These are phyloP conservation scores for Alternaria arborescens DNA, from an alignment of 2,329 filamentous ascomycete species.

Conservation along the genomic window DNA sequence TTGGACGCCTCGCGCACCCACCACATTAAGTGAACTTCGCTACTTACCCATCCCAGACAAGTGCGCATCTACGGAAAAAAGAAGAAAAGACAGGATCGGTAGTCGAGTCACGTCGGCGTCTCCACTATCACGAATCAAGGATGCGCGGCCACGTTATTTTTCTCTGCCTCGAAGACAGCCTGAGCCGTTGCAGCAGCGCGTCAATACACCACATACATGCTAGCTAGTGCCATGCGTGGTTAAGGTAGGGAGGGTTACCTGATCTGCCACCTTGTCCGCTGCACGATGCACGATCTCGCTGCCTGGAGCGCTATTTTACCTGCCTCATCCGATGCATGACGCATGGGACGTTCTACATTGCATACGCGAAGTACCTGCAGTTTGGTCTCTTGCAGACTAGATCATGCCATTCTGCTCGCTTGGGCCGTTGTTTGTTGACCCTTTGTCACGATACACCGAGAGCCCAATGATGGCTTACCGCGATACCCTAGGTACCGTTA, in stretches of 20 bases:
- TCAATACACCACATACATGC: conserved; percentile 1
- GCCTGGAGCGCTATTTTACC: conserved; percentile 6
- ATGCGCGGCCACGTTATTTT: neutral
- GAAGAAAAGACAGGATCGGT: conserved; percentile 4
- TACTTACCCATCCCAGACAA: neutral
- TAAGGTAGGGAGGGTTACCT: neutral
- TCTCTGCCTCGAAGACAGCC: conserved; percentile 18
- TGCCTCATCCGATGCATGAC: conserved; percentile 8
- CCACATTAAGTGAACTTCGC: neutral
- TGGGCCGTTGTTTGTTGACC: neutral
- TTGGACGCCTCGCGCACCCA: conserved; percentile 8
- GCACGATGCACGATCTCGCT: conserved; percentile 6
- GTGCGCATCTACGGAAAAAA: neutral
- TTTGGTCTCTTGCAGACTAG: neutral
- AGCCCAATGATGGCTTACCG: neutral
- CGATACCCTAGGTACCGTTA: neutral
- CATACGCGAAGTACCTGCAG: conserved; percentile 1
- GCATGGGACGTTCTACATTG: neutral
- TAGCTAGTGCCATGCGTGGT: neutral
- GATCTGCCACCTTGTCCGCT: conserved; percentile 4
- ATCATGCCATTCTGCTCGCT: neutral
- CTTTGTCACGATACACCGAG: neutral
- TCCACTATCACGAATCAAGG: conserved; percentile 6
- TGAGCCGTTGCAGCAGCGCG: conserved; percentile 11
- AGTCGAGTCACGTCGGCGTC: neutral